phyloP scores from a whole-genome alignment of 176 grass and related monocot species.

The Sorghum bicolor region Sorghum_bicolor_NCBIv3 NC_012872.2:67373501-67374000 shows the following conservation, averaged over 20 bases:
- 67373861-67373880: slow-evolving; percentile 89
- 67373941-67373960: background rate
- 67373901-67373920: slow-evolving; percentile 69
- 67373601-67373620: background rate
- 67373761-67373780: background rate
- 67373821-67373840: background rate
- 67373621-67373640: background rate
- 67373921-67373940: background rate
- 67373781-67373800: background rate
- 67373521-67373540: background rate
- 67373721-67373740: background rate
- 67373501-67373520: background rate
- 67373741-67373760: background rate
- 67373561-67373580: background rate
- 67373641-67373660: background rate
- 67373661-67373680: background rate
- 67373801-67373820: background rate
- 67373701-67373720: no score
- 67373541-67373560: background rate
- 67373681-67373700: no score
- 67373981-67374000: background rate
- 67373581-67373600: background rate
- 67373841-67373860: slow-evolving; percentile 21
- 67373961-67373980: background rate
- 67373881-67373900: slow-evolving; percentile 96